Evolutionary conservation across 768 basidiomycete genomes (phyloP), one percentile per base, ranked within the genome.

Genomic region (Mycena galopus): DNA sequence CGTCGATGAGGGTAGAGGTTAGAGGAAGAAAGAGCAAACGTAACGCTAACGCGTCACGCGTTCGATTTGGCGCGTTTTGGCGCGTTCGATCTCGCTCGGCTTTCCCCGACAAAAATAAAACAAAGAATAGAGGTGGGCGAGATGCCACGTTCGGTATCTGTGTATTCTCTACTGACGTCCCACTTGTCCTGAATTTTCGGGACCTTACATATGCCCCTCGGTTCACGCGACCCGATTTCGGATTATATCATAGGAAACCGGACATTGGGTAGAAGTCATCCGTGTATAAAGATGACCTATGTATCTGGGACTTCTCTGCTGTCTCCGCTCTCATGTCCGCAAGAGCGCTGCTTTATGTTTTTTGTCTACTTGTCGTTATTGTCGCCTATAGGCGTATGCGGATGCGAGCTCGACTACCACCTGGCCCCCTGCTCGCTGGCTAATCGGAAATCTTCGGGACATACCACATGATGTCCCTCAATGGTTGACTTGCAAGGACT

Each of bases 361-460:
- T 56, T 30, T 23, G 17, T 7, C 1, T 55, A 2, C 39, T 56
- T 12, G 29, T 57, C 56, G 17, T 57, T 21, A n/a, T 51, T 23
- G 39, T 66, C 39, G 42, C 56, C 55, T 57, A 44, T 42, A 39
- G 42, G 17, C 65, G 55, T 32, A 32, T n/a, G 53, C 65, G 65
- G 11, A 56, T 32, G 55, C 65, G 71, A 37, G 61, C 72, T 9
- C 71, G 73, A 33, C 59, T 82, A 33, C 84, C 84, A 44, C 83
- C 84, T 19, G 83, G 83, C 16, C 83, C 2, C 77, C 68, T 50
- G 79, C 81, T 2, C 76, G 77, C n/a, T 82, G 81, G 3, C n/a
- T 84, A 17, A 69, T 85, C 21, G 84, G 84, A 12, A 82, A 81
- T 47, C 57, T 82, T 59, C 74, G 75, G n/a, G 77, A 80, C 27